Evolutionary conservation across 75 land plant species (phyloP).

Genomic region (Chamaecyparis obtusa): DNA sequence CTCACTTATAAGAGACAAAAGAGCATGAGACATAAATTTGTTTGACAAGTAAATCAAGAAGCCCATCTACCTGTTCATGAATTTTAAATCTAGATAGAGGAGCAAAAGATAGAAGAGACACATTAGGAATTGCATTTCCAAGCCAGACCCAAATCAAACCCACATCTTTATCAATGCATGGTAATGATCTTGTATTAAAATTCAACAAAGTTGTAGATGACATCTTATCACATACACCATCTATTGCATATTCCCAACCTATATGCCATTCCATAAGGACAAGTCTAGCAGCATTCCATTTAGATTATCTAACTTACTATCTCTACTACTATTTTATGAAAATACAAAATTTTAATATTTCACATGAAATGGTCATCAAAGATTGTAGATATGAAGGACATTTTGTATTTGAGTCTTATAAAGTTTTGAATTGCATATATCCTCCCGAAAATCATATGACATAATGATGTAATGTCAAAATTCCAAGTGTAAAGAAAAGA

Average conservation of each 20-base stretch:
- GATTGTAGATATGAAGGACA: no score
- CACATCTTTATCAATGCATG: conserved; percentile 90
- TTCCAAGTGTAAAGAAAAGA: neutral
- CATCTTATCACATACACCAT: conserved; percentile 95
- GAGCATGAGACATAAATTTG: neutral
- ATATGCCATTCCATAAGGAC: no score
- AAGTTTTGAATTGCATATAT: neutral
- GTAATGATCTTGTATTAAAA: conserved; percentile 68
- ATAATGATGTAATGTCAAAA: neutral
- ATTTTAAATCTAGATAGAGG: conserved; percentile 78
- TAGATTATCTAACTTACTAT: no score
- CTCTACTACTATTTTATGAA: no score
- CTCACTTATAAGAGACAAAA: neutral
- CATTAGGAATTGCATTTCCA: conserved; percentile 72
- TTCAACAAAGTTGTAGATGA: conserved; percentile 72
- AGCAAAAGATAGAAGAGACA: conserved; percentile 60
- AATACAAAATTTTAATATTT: neutral
- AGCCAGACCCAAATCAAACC: conserved; percentile 99
- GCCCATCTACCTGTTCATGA: conserved; percentile 78
- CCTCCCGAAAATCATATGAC: neutral
- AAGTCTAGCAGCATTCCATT: no score
- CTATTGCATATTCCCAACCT: no score
- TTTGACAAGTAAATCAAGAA: neutral
- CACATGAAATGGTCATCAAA: neutral
- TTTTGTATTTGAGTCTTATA: neutral